Evolutionary conservation across 2,329 filamentous ascomycete species (phyloP).

Genomic region (Aureobasidium sp.): DNA sequence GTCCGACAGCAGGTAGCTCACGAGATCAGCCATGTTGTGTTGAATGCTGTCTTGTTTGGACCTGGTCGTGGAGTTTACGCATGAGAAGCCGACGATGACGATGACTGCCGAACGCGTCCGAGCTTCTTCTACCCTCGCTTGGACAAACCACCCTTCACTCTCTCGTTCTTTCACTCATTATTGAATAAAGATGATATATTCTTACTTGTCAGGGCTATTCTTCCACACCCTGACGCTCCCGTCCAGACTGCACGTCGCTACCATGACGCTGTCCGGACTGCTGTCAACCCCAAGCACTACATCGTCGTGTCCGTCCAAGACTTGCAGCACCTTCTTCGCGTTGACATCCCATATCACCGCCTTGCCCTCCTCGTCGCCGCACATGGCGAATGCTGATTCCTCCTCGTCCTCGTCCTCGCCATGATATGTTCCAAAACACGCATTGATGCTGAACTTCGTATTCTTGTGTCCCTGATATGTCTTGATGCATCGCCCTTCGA

Average conservation of each 20-base stretch:
- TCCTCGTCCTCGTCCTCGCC: constrained; percentile 19
- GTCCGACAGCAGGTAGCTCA: background rate
- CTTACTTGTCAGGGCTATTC: constrained; percentile 2
- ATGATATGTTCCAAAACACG: constrained; percentile 67
- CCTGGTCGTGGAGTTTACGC: background rate
- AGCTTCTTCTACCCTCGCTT: background rate
- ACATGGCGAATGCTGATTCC: constrained; percentile 60
- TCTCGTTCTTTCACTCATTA: background rate
- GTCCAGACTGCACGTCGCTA: constrained; percentile 59
- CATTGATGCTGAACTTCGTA: constrained; percentile 73
- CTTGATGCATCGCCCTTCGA: constrained; percentile 84
- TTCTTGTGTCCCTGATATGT: constrained; percentile 94
- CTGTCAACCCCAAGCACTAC: constrained; percentile 56
- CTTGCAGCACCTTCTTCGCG: constrained; percentile 75
- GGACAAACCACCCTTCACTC: background rate
- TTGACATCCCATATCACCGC: constrained; percentile 87
- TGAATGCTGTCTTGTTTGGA: background rate
- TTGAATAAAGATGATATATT: background rate
- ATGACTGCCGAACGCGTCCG: background rate
- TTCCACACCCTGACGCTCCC: constrained; percentile 57
- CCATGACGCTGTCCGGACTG: constrained; percentile 44
- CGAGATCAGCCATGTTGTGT: constrained; percentile 2
- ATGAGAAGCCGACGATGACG: constrained; percentile 10
- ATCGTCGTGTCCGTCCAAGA: constrained; percentile 49
- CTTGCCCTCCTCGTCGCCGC: constrained; percentile 80